Percentiles rank a stretch among this genome's conserved stretches.
Conservation (phyloP, 768 basidiomycete species). For the Porphyrellus cyaneotinctus region DNA sequence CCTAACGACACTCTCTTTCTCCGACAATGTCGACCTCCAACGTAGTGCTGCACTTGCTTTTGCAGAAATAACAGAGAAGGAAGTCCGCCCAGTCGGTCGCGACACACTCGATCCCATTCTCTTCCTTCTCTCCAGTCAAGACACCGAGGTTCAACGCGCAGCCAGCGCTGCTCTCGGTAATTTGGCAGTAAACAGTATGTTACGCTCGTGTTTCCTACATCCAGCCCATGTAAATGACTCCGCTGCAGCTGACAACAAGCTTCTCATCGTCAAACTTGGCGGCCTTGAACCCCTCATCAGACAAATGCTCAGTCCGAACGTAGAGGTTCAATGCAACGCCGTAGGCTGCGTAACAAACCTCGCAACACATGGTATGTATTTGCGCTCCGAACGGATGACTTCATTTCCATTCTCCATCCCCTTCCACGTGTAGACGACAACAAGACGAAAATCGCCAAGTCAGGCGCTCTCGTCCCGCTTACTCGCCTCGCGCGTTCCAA, state of each 20-base stretch:
- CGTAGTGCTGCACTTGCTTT: slow-evolving; percentile 93
- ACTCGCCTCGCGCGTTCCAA: slow-evolving; percentile 95
- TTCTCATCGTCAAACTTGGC: slow-evolving; percentile 96
- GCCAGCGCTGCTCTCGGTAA: slow-evolving; percentile 97
- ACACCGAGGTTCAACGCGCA: slow-evolving; percentile 97
- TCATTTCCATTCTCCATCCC: slow-evolving; percentile 8
- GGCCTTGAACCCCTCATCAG: slow-evolving; percentile 97
- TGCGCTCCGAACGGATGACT: neutral
- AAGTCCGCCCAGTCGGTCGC: slow-evolving; percentile 92
- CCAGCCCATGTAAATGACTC: slow-evolving; percentile 8
- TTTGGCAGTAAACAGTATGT: slow-evolving; percentile 94
- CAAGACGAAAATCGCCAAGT: slow-evolving; percentile 99
- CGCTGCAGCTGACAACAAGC: slow-evolving; percentile 88
- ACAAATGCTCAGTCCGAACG: slow-evolving; percentile 98
- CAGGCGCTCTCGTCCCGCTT: slow-evolving; percentile 95
- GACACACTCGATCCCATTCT: slow-evolving; percentile 98
- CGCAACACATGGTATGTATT: slow-evolving; percentile 84
- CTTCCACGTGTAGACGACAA: slow-evolving; percentile 73
- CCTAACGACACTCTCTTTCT: slow-evolving; percentile 94
- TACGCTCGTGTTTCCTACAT: slow-evolving; percentile 16
- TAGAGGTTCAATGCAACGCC: slow-evolving; percentile 99
- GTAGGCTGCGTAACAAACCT: slow-evolving; percentile 99
- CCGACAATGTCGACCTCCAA: slow-evolving; percentile 98
- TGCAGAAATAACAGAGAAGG: slow-evolving; percentile 99
- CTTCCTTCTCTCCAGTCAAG: slow-evolving; percentile 94